Evolutionary conservation across 257 asterid genomes (phyloP).

Genomic region (Lycium ferocissimum): DNA sequence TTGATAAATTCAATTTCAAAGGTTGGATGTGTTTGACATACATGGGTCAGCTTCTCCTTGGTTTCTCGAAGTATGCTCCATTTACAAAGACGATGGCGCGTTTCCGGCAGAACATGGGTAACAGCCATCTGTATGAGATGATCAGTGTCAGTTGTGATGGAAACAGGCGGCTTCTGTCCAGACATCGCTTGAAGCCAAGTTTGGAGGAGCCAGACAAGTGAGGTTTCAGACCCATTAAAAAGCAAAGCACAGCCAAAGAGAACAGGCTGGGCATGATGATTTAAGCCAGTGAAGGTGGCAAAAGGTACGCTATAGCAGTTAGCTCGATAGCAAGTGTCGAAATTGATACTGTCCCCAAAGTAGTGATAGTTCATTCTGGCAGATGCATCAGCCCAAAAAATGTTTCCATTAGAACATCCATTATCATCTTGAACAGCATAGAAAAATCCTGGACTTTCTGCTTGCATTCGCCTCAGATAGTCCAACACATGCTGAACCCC

Average conservation of each 20-base stretch:
- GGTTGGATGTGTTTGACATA: conserved; percentile 54
- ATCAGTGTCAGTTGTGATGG: conserved; percentile 73
- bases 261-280: conserved; percentile 85
- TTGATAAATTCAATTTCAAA: conserved; percentile 68
- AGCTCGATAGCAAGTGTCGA: conserved; percentile 60
- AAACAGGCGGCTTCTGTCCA: conserved; percentile 66
- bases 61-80: conserved; percentile 76
- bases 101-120: conserved; percentile 62
- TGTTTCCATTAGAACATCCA: conserved; percentile 55
- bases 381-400: conserved; percentile 73
- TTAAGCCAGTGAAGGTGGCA: conserved; percentile 74
- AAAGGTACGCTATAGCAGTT: conserved; percentile 59
- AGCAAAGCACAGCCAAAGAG: conserved; percentile 85
- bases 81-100: conserved; percentile 67
- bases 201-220: conserved; percentile 75
- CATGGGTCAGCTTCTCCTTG: conserved; percentile 61
- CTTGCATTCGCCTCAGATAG: conserved; percentile 65
- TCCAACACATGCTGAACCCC: conserved; percentile 63
- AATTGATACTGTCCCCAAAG: conserved; percentile 79
- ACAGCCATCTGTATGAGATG: conserved; percentile 66
- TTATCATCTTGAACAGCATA: conserved; percentile 63
- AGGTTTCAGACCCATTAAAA: conserved; percentile 58
- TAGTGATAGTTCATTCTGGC: conserved; percentile 60
- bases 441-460: conserved; percentile 70
- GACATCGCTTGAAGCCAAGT: conserved; percentile 79